Evolutionary conservation across 2,329 filamentous ascomycete species (phyloP), one percentile per base, ranked within the genome.

Genomic region (Pseudonectria foliicola): DNA sequence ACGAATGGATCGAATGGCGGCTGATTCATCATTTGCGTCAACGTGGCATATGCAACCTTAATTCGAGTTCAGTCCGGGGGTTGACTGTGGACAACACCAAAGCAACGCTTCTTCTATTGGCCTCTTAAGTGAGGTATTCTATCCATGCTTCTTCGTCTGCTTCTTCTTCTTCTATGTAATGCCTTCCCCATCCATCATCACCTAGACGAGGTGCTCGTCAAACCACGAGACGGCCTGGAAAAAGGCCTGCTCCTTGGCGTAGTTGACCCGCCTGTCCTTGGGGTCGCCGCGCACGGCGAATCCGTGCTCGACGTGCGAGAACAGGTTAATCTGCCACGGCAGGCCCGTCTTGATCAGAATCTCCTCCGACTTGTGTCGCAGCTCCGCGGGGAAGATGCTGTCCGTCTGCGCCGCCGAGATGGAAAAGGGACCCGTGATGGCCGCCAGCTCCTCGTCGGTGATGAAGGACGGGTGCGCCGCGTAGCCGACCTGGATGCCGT

Each of bases 171-270:
- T 21, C 18, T 5, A 5, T 21, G 18, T 21, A 21, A 8, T 8
- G 5, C 8, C 18, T 21, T 8, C 18, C 8, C 18, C 8, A 8
- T 24, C 15, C 11, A 6, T 18, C 7, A n/a, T n/a, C n/a, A n/a
- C n/a, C n/a, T n/a, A n/a, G n/a, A n/a, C n/a, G n/a, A 62, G 39
- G 33, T 54, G 64, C 12, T 79, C 67, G 35, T 82, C 73, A 52
- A 90, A 88, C 82, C 83, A 92, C 38, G 68, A 61, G 34, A 87
- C 71, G 16, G 84, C 83, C 68, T 90, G 85, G 45, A 72, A 62
- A 57, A 89, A 89, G 1, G 85, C 84, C 55, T 79, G 72, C 63
- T 90, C 82, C 69, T 89, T 89, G 23, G 79, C 82, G 55, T 77
- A 89, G 59, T 71, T 77, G 52, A 75, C 62, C 37, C 52, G 45